These are phyloP conservation scores for Aspergillus texensis DNA, from an alignment of 2,329 filamentous ascomycete genomes.

Conservation along the genomic window DNA sequence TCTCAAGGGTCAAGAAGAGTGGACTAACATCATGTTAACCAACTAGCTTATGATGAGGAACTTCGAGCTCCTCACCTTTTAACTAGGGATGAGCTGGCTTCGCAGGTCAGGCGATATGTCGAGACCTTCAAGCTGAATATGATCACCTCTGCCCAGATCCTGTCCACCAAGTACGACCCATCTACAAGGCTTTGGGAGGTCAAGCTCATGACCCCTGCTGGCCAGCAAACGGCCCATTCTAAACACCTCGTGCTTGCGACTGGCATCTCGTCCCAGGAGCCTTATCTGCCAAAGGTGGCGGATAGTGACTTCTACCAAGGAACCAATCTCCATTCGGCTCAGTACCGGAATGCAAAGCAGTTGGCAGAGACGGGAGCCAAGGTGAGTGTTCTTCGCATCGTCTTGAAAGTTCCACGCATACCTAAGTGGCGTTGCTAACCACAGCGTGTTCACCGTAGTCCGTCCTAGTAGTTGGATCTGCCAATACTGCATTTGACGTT, in stretches of 20 bases:
- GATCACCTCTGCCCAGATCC: constrained; percentile 31
- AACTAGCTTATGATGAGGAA: constrained; percentile 19
- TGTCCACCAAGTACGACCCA: constrained; percentile 28
- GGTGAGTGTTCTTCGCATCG: constrained; percentile 2
- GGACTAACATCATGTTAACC: neutral
- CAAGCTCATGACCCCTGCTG: constrained; percentile 20
- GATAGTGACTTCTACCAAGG: constrained; percentile 17
- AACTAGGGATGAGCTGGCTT: constrained; percentile 17
- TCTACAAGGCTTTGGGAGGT: constrained; percentile 29
- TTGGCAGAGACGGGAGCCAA: constrained; percentile 16
- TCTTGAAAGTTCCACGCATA: no score
- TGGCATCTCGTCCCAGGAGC: constrained; percentile 21
- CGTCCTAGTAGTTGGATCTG: constrained; percentile 50
- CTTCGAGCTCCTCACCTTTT: constrained; percentile 20
- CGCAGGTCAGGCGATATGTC: constrained; percentile 27
- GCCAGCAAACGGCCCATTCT: constrained; percentile 9
- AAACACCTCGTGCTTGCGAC: constrained; percentile 25
- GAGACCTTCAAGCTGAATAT: constrained; percentile 36
- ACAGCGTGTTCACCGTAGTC: constrained; percentile 25
- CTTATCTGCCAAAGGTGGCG: constrained; percentile 17
- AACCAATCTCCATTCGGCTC: constrained; percentile 17
- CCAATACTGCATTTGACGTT: constrained; percentile 53
- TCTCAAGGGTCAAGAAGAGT: neutral
- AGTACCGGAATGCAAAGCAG: constrained; percentile 15
- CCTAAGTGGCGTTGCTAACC: neutral